A percentile compares a stretch with the other conserved stretches of the same genome.
phyloP scores from a whole-genome alignment of 306 rosid species.

The Sechiopsis laciniata region DNA sequence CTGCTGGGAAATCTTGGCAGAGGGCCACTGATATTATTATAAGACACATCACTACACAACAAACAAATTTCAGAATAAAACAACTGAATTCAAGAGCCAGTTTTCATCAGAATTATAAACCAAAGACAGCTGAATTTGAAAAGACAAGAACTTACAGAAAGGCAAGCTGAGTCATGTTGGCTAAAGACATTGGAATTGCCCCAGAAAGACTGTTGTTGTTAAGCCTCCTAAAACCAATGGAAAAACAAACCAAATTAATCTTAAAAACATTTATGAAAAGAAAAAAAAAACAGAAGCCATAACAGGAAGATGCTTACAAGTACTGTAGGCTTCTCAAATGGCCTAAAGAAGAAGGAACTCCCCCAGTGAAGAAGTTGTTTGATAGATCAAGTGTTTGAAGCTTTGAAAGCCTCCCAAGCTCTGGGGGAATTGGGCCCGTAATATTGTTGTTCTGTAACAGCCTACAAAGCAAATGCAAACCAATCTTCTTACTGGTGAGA shows the following conservation, averaged over 20 bases:
- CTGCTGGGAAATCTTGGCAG: slow-evolving; percentile 81
- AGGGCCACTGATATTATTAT: slow-evolving; percentile 81
- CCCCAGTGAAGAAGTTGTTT: slow-evolving; percentile 60
- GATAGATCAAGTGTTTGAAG: slow-evolving; percentile 93
- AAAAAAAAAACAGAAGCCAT: not conserved
- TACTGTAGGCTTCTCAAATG: slow-evolving; percentile 69
- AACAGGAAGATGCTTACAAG: slow-evolving; percentile 47
- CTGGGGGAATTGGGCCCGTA: slow-evolving; percentile 69
- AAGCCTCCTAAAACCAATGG: slow-evolving; percentile 66
- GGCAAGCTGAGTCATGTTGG: slow-evolving; percentile 80
- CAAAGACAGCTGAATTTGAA: slow-evolving; percentile 20
- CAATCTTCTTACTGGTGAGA: not conserved
- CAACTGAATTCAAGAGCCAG: slow-evolving; percentile 24
- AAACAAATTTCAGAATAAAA: slow-evolving; percentile 29
- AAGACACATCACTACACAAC: slow-evolving; percentile 75
- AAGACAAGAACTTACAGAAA: slow-evolving; percentile 63
- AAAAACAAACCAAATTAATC: slow-evolving; percentile 25
- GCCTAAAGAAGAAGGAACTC: slow-evolving; percentile 62
- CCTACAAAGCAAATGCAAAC: slow-evolving; percentile 42
- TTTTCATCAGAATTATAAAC: slow-evolving; percentile 19
- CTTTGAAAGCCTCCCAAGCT: slow-evolving; percentile 67
- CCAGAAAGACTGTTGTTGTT: slow-evolving; percentile 83
- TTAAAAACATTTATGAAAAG: slow-evolving; percentile 6
- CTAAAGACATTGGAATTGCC: slow-evolving; percentile 61
- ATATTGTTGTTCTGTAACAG: slow-evolving; percentile 87